Conservation (phyloP, 2,329 filamentous ascomycete species). For the Penicillium glabrum region DNA sequence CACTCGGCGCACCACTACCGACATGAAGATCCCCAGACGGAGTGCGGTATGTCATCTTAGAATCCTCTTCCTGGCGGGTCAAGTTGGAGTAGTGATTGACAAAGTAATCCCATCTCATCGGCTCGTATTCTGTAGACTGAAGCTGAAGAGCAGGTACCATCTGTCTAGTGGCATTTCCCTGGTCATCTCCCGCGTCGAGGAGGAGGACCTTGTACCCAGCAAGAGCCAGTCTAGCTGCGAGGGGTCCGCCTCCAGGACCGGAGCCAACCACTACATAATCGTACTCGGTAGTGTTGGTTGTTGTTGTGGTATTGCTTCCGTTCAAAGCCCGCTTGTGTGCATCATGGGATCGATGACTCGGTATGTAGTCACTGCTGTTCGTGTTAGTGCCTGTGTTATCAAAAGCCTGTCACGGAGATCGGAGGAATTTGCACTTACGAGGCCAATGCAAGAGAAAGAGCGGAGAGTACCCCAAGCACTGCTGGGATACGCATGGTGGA, state of each 20-base stretch:
- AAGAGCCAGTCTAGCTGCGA: conserved; percentile 60
- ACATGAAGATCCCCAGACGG: conserved; percentile 54
- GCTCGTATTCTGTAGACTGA: conserved; percentile 55
- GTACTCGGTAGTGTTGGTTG: conserved; percentile 41
- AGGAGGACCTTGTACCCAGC: conserved; percentile 62
- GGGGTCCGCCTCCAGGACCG: conserved; percentile 59
- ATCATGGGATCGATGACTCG: conserved; percentile 5
- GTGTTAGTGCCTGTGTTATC: neutral
- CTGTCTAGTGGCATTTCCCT: conserved; percentile 52
- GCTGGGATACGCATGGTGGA: conserved; percentile 10
- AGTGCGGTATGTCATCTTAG: conserved; percentile 59
- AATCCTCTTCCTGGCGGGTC: conserved; percentile 54
- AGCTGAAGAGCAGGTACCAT: conserved; percentile 57
- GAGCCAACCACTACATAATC: conserved; percentile 65
- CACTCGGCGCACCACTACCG: conserved; percentile 53
- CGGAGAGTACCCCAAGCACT: conserved; percentile 12
- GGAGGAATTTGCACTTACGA: conserved; percentile 7
- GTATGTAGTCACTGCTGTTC: conserved; percentile 5
- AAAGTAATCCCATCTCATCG: conserved; percentile 63
- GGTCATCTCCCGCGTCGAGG: conserved; percentile 61
- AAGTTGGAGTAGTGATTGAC: conserved; percentile 62
- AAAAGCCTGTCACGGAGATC: neutral
- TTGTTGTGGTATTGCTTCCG: neutral
- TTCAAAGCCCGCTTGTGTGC: conserved; percentile 6
- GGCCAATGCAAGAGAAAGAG: conserved; percentile 12